Evolutionary conservation across 2,329 filamentous ascomycete species (phyloP).

Genomic region (Hysterium pulicare): DNA sequence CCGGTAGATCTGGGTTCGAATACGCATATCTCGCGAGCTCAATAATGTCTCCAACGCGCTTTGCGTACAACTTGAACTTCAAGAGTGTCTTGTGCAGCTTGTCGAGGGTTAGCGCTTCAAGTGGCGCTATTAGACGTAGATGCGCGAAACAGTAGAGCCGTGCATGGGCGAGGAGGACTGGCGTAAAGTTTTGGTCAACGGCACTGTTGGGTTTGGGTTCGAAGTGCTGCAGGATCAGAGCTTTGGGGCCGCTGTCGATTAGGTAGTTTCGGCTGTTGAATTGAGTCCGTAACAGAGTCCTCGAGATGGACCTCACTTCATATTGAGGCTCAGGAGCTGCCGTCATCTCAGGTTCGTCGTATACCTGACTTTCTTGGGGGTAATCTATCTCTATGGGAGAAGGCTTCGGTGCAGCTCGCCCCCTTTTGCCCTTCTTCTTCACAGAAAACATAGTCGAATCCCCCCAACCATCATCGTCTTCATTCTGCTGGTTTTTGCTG

Average conservation of each 20-base stretch:
- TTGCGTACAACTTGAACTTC: constrained; percentile 17
- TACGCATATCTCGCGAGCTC: constrained; percentile 3
- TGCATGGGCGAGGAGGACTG: constrained; percentile 27
- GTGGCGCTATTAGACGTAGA: constrained; percentile 18
- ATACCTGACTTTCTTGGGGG: background rate
- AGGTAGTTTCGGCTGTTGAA: constrained; percentile 15
- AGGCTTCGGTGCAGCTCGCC: background rate
- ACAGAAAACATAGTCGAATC: background rate
- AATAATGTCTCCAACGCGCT: constrained; percentile 2
- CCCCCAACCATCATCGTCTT: background rate
- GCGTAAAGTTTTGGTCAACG: constrained; percentile 14
- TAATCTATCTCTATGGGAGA: background rate
- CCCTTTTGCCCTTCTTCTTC: constrained; percentile 9
- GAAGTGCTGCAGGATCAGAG: constrained; percentile 1
- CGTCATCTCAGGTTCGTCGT: background rate
- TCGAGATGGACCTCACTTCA: constrained; percentile 10
- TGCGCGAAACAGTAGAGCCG: constrained; percentile 26
- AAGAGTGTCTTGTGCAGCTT: constrained; percentile 27
- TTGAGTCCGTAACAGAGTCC: constrained; percentile 12
- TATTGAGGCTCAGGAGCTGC: constrained; percentile 7
- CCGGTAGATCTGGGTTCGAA: constrained; percentile 6
- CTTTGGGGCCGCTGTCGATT: constrained; percentile 4
- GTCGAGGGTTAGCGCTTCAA: constrained; percentile 20
- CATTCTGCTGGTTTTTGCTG: constrained; percentile 3
- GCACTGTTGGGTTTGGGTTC: constrained; percentile 1